Evolutionary conservation across 1,284 basidiomycete species (phyloP), one percentile per base, ranked within the genome.

Genomic region (Pyrrhoderma noxium): DNA sequence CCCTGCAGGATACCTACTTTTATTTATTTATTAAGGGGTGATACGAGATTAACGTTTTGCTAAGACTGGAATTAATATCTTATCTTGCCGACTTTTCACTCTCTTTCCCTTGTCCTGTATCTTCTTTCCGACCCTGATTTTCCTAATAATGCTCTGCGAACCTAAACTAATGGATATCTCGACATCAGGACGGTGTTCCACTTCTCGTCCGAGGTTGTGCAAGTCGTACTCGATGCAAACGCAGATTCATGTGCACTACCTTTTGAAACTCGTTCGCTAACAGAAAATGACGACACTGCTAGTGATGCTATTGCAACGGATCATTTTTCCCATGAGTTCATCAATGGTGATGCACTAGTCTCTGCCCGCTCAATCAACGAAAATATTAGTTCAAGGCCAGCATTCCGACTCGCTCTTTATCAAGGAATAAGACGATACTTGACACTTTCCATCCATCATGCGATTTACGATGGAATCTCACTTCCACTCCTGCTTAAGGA

Each of bases 381-480:
- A 3, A 56, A 60, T 19, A 55, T 71, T 16, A 51, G 45, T 23
- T 66, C 68, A 11, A 57, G 52, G 8, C 69, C 72, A 21, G 66
- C 67, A 2, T 69, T 72, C 53, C 66, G 67, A 27, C 51, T 76
- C 11, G 61, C 56, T 23, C 53, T 62, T 27, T 74, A 66, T 58
- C 45, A 43, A 8, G 11, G 27, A 31, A 11, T 5, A 31, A 31
- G 27, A 31, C 5, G 27, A 11, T 59, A 65, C 56, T 48, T 71
- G 27, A 67, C 63, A 2, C 57, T 74, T 37, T 75, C 74, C 8
- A 71, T 76, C 37, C 74, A 76, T 45, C 74, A 76, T 47, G 67
- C 73, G 0, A 58, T 76, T 5, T 76, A 72, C 53, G 74, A 76
- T 56, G 74, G 72, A 5, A 65, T 69, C 23, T 73, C 74, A 9